Percentiles rank a stretch among this genome's conserved stretches.
phyloP scores from a whole-genome alignment of 352 stramenopile species.

The Phytophthora nicotianae region DNA sequence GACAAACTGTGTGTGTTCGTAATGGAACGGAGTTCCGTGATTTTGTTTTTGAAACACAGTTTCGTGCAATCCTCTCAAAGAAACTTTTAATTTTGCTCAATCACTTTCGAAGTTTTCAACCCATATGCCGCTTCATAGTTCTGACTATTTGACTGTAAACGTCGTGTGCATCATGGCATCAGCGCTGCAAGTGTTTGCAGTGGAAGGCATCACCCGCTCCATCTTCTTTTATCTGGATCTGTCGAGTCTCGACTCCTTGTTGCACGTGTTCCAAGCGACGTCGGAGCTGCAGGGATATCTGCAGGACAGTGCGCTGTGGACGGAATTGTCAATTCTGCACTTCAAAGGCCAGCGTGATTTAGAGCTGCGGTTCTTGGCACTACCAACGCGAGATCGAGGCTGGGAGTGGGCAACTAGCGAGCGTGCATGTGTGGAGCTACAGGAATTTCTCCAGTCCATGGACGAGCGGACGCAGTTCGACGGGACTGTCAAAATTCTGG shows the following conservation, averaged over 20 bases:
- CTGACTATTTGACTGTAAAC: not conserved
- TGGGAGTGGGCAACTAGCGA: slow-evolving; percentile 35
- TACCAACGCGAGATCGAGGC: slow-evolving; percentile 22
- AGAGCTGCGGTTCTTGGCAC: slow-evolving; percentile 28
- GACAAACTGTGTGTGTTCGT: too few relatives aligned
- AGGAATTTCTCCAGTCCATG: slow-evolving; percentile 40
- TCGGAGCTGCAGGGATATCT: slow-evolving; percentile 28
- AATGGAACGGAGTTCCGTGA: too few relatives aligned
- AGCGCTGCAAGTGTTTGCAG: slow-evolving; percentile 32
- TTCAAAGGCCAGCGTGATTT: slow-evolving; percentile 26
- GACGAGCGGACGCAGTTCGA: slow-evolving; percentile 41
- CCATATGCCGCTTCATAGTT: slow-evolving; percentile 1
- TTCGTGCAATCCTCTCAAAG: slow-evolving; percentile 35
- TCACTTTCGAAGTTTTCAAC: not conserved
- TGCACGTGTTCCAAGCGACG: slow-evolving; percentile 6
- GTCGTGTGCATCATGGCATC: not conserved
- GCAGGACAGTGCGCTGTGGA: slow-evolving; percentile 45
- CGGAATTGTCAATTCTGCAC: slow-evolving; percentile 34
- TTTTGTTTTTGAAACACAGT: not conserved
- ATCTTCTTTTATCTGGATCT: slow-evolving; percentile 34
- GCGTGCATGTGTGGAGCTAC: slow-evolving; percentile 37
- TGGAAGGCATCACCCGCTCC: slow-evolving; percentile 32
- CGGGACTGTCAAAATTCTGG: slow-evolving; percentile 28
- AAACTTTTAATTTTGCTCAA: slow-evolving; percentile 54
- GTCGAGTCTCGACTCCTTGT: slow-evolving; percentile 22